phyloP scores from a whole-genome alignment of 805 yeast genomes.

The Suhomyces pyralidae region DNA sequence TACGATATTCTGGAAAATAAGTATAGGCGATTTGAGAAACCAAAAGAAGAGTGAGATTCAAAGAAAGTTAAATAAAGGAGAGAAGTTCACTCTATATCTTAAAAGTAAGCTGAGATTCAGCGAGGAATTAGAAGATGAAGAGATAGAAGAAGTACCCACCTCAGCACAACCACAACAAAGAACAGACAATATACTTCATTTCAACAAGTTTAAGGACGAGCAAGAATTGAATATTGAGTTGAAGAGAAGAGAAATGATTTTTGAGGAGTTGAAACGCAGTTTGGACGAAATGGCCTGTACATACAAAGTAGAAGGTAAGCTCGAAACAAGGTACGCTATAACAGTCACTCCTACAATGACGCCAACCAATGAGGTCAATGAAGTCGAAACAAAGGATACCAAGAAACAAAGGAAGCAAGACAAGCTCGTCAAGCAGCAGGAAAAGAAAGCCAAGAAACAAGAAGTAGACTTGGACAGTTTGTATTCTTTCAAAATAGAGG shows the following conservation, averaged over 20 bases:
- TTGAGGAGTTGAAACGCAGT: constrained; percentile 22
- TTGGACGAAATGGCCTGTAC: constrained; percentile 31
- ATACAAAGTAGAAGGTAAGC: constrained; percentile 24
- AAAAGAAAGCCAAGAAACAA: constrained; percentile 7
- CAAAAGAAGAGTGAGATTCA: constrained; percentile 54
- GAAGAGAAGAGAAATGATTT: constrained; percentile 28
- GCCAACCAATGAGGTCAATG: not conserved
- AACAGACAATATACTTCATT: constrained; percentile 1
- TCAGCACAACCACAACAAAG: not conserved
- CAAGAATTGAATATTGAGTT: constrained; percentile 15
- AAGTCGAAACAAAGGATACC: not conserved
- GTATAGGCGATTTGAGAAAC: constrained; percentile 47
- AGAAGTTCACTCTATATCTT: constrained; percentile 27
- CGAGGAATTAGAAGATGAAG: constrained; percentile 10
- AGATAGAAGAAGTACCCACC: constrained; percentile 7
- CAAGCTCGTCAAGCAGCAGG: constrained; percentile 1
- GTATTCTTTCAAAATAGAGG: constrained; percentile 40
- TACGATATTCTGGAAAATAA: constrained; percentile 55
- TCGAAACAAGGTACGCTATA: constrained; percentile 23
- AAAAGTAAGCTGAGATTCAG: constrained; percentile 17
- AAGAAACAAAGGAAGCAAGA: constrained; percentile 2
- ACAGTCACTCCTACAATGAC: constrained; percentile 12
- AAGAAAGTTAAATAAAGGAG: constrained; percentile 44
- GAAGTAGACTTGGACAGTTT: constrained; percentile 37
- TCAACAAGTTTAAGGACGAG: constrained; percentile 9